Base-by-base conservation (phyloP, 2,329 filamentous ascomycete species). In the Talaromyces sp. region DNA sequence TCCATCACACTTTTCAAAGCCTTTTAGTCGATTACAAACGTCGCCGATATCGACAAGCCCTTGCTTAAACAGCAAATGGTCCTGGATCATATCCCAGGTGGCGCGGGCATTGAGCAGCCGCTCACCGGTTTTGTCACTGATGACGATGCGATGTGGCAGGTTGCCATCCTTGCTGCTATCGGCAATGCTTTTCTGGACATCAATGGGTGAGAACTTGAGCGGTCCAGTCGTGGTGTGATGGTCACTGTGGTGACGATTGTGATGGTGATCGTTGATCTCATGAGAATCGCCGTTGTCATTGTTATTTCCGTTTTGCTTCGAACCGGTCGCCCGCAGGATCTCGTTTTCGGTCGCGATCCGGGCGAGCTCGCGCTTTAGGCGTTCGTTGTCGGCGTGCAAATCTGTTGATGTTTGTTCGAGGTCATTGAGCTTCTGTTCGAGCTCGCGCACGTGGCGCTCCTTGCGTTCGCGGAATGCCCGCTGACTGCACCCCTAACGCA, bases 381-480 rank as follows among this genome's bases (percentile, higher is more conserved):
- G 87, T 75, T 96, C 91, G 72, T 97, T 97, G 74, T 97, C 93
- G 52, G 88, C 86, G 47, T 88, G 85, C 0, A 95, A 84, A 36
- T 85, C 83, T 60, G 87, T 85, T 57, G 91, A 89, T 56, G 88
- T 87, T 63, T 87, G 86, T 72, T 96, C 89, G 34, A 97, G 86
- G 56, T 81, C 83, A 56, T 86, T 88, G 31, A 98, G 87, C 74
- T 96, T 95, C 61, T 87, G 85, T 77, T 98, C 93, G 28, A 98
- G 87, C 64, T 98, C 92, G 74, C 93, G 93, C 65, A 98, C 92
- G 71, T 96, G 93, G 62, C 88, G 89, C 75, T 98, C 94, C 76
- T 98, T 98, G 68, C 94, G 89, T 77, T 98, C 94, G 64, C 94
- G 91, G 76, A 98, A 98, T 34, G 95, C 94, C 69, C 94, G 89